Evolutionary conservation across 805 yeast species (phyloP).

Genomic region (Sugiyamaella valdiviana): DNA sequence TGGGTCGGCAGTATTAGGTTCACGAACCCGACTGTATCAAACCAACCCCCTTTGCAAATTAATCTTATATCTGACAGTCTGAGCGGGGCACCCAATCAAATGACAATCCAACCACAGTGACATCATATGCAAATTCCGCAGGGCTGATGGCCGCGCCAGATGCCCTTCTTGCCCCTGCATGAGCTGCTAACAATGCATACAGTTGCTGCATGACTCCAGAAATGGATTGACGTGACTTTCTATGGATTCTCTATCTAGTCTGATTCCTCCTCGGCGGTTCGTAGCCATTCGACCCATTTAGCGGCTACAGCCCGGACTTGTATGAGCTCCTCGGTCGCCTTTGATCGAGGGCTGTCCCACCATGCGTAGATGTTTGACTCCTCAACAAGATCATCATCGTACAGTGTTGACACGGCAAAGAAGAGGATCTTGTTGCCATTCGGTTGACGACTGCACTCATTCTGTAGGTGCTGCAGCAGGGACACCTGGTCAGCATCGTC

Average conservation of each 20-base stretch:
- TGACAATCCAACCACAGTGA: not conserved
- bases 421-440: constrained; percentile 42
- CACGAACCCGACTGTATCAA: not conserved
- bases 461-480: constrained; percentile 45
- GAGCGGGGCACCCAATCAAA: not conserved
- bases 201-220: not conserved
- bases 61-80: not conserved
- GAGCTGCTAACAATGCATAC: not conserved
- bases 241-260: constrained; percentile 40
- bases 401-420: constrained; percentile 54
- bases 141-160: not conserved
- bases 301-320: constrained; percentile 51
- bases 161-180: not conserved
- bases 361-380: constrained; percentile 75
- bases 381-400: constrained; percentile 74
- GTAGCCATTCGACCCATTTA: constrained; percentile 82
- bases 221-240: not conserved
- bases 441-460: constrained; percentile 37
- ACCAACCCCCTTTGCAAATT: not conserved
- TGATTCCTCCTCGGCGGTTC: constrained; percentile 64
- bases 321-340: constrained; percentile 35
- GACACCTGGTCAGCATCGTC: constrained; percentile 73
- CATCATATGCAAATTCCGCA: not conserved
- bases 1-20: not conserved
- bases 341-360: constrained; percentile 59